Conservation (phyloP, 1,284 basidiomycete species). For the Neotropicomus parvogracilis region DNA sequence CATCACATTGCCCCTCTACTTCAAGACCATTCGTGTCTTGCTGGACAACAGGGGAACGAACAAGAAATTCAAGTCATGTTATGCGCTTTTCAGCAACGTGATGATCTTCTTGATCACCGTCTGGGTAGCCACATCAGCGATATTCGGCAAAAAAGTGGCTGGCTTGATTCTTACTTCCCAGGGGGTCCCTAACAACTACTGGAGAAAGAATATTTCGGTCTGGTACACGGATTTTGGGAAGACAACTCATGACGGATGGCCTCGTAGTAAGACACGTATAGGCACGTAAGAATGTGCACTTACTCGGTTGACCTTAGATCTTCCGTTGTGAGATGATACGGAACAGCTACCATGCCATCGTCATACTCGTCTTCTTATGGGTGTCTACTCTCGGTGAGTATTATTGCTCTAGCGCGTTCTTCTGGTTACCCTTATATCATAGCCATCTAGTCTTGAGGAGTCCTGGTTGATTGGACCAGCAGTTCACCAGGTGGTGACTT, state of each 20-base stretch:
- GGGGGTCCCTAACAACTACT: background rate
- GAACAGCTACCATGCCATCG: background rate
- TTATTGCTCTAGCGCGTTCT: too few species aligned
- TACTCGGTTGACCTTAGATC: background rate
- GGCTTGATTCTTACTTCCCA: background rate
- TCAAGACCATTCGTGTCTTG: constrained; percentile 2
- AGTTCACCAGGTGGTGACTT: constrained; percentile 4
- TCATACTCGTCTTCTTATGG: background rate
- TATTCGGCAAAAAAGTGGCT: constrained; percentile 15
- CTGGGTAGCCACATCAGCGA: constrained; percentile 10
- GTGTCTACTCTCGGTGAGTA: background rate
- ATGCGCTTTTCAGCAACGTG: background rate
- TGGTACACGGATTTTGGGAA: constrained; percentile 6
- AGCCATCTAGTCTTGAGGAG: constrained; percentile 13
- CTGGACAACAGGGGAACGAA: background rate
- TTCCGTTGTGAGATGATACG: constrained; percentile 2
- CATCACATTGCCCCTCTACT: background rate
- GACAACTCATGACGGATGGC: constrained; percentile 17
- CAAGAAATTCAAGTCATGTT: background rate
- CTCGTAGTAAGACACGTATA: constrained; percentile 11
- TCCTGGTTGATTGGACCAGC: constrained; percentile 1
- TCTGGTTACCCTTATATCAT: background rate
- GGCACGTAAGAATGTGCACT: background rate
- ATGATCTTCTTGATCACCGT: constrained; percentile 5
- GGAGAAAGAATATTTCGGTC: background rate